A percentile compares a stretch with the other conserved stretches of the same genome.
These are phyloP conservation scores for Syzygium malaccense DNA, from an alignment of 441 rosid species.

Conservation along the genomic window DNA sequence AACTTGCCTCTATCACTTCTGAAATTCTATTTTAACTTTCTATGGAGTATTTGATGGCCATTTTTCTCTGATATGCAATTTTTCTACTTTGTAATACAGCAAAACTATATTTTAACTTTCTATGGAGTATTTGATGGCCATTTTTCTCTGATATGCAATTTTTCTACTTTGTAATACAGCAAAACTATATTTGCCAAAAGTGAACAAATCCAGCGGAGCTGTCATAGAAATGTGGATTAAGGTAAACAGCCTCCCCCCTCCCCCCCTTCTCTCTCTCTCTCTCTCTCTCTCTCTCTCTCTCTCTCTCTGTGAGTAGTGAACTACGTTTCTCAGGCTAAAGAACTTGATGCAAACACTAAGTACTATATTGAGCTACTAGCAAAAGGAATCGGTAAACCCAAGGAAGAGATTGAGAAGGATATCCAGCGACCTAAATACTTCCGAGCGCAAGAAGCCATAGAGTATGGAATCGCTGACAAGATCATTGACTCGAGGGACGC, in stretches of 20 bases:
- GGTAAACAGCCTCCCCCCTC: slow-evolving; percentile 22
- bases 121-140: neutral
- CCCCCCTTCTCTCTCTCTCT: neutral
- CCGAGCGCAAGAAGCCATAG: slow-evolving; percentile 62
- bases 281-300: neutral
- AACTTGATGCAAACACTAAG: slow-evolving; percentile 62
- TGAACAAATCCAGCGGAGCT: slow-evolving; percentile 64
- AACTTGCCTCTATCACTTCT: neutral
- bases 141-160: neutral
- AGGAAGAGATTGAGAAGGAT: slow-evolving; percentile 66
- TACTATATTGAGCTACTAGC: slow-evolving; percentile 59
- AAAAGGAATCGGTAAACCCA: slow-evolving; percentile 66
- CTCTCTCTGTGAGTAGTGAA: neutral
- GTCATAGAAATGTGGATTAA: slow-evolving; percentile 81
- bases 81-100: slow-evolving; percentile 40
- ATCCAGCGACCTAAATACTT: slow-evolving; percentile 60
- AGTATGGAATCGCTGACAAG: slow-evolving; percentile 83
- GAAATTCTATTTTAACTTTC: neutral
- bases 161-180: slow-evolving; percentile 40
- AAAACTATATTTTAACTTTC: slow-evolving; percentile 37
- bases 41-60: neutral
- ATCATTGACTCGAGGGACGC: slow-evolving; percentile 45
- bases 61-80: neutral
- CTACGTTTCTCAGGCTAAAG: slow-evolving; percentile 54
- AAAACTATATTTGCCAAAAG: slow-evolving; percentile 69